Evolutionary conservation across 371 early-diverging fungal genomes (phyloP).

Genomic region (Smittium mucronatum): DNA sequence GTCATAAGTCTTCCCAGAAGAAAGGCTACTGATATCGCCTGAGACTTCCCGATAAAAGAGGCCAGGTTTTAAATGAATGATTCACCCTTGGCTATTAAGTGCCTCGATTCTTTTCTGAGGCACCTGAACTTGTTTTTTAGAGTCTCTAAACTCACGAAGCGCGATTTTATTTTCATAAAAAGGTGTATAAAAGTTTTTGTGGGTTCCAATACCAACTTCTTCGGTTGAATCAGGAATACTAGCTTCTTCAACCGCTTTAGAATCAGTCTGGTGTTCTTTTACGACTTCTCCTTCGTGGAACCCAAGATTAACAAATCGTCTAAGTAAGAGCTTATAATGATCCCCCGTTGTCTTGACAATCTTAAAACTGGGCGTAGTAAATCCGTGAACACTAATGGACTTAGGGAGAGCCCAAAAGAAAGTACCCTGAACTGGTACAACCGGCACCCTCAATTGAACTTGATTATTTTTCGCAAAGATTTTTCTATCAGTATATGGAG

Average conservation of each 20-base stretch:
- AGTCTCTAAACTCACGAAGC: background rate
- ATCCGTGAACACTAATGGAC: constrained; percentile 1
- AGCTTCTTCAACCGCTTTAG: background rate
- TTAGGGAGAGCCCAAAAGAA: constrained; percentile 4
- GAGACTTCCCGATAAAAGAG: constrained; percentile 12
- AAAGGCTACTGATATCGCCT: constrained; percentile 7
- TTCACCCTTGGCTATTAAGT: background rate
- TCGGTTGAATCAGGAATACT: background rate
- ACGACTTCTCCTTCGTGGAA: constrained; percentile 9
- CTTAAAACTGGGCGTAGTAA: background rate
- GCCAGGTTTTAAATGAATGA: constrained; percentile 3
- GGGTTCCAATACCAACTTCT: background rate
- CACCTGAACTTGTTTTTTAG: background rate
- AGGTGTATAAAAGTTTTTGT: background rate
- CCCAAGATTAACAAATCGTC: background rate
- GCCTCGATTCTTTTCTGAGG: background rate
- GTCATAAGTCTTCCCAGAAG: background rate
- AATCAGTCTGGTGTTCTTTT: constrained; percentile 16
- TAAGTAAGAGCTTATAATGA: background rate
- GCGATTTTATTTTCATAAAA: background rate
- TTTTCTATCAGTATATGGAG: background rate
- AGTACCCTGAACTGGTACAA: constrained; percentile 30
- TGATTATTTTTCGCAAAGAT: background rate
- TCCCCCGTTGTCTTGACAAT: background rate
- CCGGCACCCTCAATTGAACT: background rate